These are phyloP conservation scores for Oryza australiensis DNA, from an alignment of 176 grass and related monocot species.

Conservation along the genomic window DNA sequence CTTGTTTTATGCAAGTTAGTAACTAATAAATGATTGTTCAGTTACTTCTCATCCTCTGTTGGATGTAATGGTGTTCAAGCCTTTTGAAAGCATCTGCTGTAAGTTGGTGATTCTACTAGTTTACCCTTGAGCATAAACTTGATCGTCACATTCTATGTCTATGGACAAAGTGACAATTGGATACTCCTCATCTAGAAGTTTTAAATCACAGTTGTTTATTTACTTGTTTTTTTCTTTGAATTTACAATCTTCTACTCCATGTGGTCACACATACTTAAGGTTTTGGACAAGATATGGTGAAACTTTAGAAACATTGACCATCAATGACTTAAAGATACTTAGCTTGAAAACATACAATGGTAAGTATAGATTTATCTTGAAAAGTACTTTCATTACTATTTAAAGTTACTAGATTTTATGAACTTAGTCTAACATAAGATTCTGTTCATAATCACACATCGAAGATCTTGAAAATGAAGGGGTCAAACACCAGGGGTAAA, in stretches of 20 bases:
- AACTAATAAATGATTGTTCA: background rate
- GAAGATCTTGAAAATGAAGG: too few species aligned
- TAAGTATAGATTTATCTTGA: background rate
- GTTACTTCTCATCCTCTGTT: background rate
- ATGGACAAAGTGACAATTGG: too few species aligned
- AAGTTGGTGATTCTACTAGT: background rate
- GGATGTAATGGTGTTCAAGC: background rate
- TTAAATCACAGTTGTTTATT: background rate
- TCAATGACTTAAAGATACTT: background rate
- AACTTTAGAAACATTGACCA: background rate
- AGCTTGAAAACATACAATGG: background rate
- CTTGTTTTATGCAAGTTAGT: background rate
- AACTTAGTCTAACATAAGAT: background rate
- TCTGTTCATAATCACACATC: background rate
- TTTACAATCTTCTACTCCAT: too few species aligned
- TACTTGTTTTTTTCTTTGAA: background rate
- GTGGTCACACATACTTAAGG: background rate
- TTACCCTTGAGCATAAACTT: background rate
- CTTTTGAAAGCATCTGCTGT: background rate
- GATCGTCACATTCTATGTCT: background rate
- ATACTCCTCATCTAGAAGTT: background rate
- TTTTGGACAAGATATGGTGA: background rate
- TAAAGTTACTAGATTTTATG: background rate
- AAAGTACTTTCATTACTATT: background rate
- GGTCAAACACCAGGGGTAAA: too few species aligned